Conservation (phyloP, 345 rosid species). For the Euphorbia lathyris region DNA sequence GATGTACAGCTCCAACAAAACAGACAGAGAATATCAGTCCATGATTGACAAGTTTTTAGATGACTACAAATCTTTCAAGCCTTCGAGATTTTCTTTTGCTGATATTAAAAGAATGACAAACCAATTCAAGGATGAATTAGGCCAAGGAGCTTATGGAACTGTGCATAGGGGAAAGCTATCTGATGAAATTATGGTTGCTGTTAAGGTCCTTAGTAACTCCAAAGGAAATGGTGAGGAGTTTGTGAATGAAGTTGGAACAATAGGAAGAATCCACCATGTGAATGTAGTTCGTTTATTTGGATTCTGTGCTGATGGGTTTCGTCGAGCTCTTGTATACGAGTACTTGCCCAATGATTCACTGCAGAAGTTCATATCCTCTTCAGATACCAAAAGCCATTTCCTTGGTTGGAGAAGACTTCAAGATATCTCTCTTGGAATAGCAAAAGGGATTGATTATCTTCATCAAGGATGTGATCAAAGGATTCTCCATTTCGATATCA, state of each 20-base stretch:
- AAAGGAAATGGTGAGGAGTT: not conserved
- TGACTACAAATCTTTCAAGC: constrained; percentile 3
- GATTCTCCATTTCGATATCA: constrained; percentile 7
- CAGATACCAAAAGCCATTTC: not conserved
- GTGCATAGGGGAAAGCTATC: not conserved
- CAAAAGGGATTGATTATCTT: constrained; percentile 11
- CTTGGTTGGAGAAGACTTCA: constrained; percentile 11
- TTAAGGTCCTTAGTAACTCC: not conserved
- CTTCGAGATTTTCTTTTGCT: not conserved
- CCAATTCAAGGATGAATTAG: constrained; percentile 8
- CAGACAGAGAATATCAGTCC: too few relatives aligned
- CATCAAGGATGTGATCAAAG: constrained; percentile 11
- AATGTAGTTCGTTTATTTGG: too few relatives aligned
- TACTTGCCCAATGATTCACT: constrained; percentile 6
- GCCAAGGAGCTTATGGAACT: constrained; percentile 5
- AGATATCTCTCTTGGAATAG: constrained; percentile 3
- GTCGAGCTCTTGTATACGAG: constrained; percentile 13
- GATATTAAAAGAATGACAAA: constrained; percentile 5
- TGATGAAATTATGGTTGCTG: constrained; percentile 3
- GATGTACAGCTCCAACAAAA: too few relatives aligned
- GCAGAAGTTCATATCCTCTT: constrained; percentile 6
- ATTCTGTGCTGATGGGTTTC: constrained; percentile 16
- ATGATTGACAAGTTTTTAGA: not conserved
- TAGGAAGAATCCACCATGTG: too few relatives aligned
- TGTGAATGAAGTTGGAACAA: not conserved